Evolutionary conservation across 2,329 filamentous ascomycete genomes (phyloP), one percentile per base, ranked within the genome.

Genomic region (Grosmannia penicillata): DNA sequence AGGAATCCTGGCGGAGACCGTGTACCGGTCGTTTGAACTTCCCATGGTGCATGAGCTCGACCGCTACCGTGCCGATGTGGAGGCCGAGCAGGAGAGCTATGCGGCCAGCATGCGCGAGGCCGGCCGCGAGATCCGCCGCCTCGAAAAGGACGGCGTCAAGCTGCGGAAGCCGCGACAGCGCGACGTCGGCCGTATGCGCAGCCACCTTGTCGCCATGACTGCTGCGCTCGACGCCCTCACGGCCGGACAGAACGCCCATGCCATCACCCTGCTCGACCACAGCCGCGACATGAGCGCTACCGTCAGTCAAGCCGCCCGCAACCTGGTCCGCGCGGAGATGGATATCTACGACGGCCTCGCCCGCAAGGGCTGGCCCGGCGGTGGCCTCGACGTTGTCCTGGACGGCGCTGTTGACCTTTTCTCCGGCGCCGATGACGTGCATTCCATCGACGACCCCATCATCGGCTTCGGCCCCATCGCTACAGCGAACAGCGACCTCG

Each of bases 1-100:
- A 53, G 74, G 79, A 51, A 80, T 81, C 48, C 65, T 81, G 4
- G 72, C 67, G 45, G 76, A 81, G 56, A 79, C 74, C 0, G 72
- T 81, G 8, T 80, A 81, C 55, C 65, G 75, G 39, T 66, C 65
- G 42, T 80, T 81, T 52, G 76, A 81, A 55, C 74, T 80, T 27
- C 76, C 76, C 4, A 59, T 81, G 18, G 62, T 80, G n/a, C 74
- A 79, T 56, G 76, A 80, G 56, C 61, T 80, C 23, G 76, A 81
- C 54, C 68, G 67, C 45, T 81, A 75, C 74, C 66, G 67, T 38
- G 63, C 63, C 37, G 66, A 70, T 47, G 70, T 79, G 42, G 73
- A 76, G 42, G 75, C 79, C 48, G 76, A 79, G 50, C 70, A 78
- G 50, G 67, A 72, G 38, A 58, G 60, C 10, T 80, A 80, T 53